Base-by-base conservation (phyloP, 208 protist species). In the Acanthamoeba royreba region DNA sequence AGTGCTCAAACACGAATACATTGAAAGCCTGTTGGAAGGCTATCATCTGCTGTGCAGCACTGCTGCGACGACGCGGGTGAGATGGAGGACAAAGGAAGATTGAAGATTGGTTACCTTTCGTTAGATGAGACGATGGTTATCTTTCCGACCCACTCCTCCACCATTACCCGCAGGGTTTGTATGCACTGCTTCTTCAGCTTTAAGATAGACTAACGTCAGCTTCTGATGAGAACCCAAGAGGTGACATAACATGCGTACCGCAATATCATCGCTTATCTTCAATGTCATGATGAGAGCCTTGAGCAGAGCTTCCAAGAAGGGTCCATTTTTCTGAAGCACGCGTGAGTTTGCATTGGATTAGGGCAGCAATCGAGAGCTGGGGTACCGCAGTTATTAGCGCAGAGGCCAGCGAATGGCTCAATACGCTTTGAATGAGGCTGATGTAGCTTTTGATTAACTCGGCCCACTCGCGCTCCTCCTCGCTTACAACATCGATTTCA, bases 1-100 rank as follows among this genome's bases (percentile, higher is more conserved):
- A 43, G 72, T 81, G 72, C 72, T 81, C 72, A n/a, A 81, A 81
- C 72, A 81, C 72, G 33, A 49, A 81, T 11, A 81, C 72, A 28
- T 81, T 81, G 72, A 81, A 81, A 3, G 72, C 72, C 42, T 81
- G 72, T 28, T 81, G 72, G 72, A 81, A 81, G 17, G 63, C 63
- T 11, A 81, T 81, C 72, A 81, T 81, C 22, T 81, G 72, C 72
- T 81, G 38, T 19, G 4, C 72, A 43, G 25, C 40, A 28, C 72
- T 49, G 63, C 49, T n/a, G 22, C 49, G 72, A 49, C n/a, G 4
- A 81, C 22, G 33, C 28, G n/a, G 72, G 55, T 28, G 28, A 81
- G 33, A 28, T 31, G 5, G 22, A 40, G 15, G 17, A 47, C 11
- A 5, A 81, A 42, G 8, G 15, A 42, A 35, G 8, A 33, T 4